Evolutionary conservation across 495 filamentous ascomycete species (phyloP).

Genomic region (Monascus purpureus): DNA sequence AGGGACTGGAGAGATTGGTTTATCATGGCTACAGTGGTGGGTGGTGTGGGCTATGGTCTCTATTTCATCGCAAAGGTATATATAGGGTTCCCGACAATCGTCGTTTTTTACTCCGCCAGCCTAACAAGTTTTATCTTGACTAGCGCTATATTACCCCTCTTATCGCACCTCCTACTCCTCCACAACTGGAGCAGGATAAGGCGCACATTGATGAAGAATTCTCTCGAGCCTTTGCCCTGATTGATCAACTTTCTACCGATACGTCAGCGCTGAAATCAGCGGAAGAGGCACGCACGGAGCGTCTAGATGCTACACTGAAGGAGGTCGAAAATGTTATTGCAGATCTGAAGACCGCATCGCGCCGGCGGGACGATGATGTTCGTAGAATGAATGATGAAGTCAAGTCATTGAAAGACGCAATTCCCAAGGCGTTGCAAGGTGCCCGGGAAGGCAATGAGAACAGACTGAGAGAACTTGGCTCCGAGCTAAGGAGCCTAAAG

Average conservation of each 20-base stretch:
- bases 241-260: conserved; percentile 84
- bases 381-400: conserved; percentile 79
- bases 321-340: conserved; percentile 73
- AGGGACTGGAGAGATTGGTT: conserved; percentile 98
- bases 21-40: conserved; percentile 87
- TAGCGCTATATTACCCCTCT: conserved; percentile 83
- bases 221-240: conserved; percentile 73
- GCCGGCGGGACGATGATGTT: conserved; percentile 71
- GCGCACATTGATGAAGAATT: conserved; percentile 82
- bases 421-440: conserved; percentile 76
- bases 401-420: conserved; percentile 60
- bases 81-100: background rate
- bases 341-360: conserved; percentile 64
- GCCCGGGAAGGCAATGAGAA: conserved; percentile 75
- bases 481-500: conserved; percentile 86
- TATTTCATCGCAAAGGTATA: conserved; percentile 71
- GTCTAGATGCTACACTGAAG: conserved; percentile 65
- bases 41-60: conserved; percentile 73
- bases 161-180: conserved; percentile 84
- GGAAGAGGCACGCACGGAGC: conserved; percentile 71
- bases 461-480: conserved; percentile 69
- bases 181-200: conserved; percentile 88
- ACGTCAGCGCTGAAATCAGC: conserved; percentile 74
- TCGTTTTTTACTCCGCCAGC: too few relatives aligned
- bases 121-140: conserved; percentile 4